A percentile compares a stretch with the other conserved stretches of the same genome.
Conservation (phyloP, 2,329 filamentous ascomycete species). For the Hypoxylon sp. region DNA sequence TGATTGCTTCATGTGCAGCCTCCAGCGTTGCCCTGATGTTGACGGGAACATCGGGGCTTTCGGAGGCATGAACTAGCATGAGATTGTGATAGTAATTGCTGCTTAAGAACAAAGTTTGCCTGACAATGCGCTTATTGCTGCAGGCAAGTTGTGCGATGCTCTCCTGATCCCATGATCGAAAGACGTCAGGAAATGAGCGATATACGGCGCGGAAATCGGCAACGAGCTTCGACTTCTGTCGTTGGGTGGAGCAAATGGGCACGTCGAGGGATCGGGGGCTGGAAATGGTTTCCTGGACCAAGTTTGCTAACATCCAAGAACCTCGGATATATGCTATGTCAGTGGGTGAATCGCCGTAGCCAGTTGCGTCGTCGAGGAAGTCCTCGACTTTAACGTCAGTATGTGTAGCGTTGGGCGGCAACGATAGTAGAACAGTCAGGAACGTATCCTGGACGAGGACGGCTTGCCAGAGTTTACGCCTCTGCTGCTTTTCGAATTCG, state of each 20-base stretch:
- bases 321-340: conserved; percentile 80
- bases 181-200: conserved; percentile 77
- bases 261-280: conserved; percentile 79
- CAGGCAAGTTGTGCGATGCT: conserved; percentile 69
- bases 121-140: conserved; percentile 74
- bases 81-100: conserved; percentile 87
- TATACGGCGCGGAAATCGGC: conserved; percentile 78
- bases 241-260: conserved; percentile 76
- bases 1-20: conserved; percentile 80
- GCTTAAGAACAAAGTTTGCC: conserved; percentile 83
- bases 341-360: conserved; percentile 70
- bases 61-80: conserved; percentile 81
- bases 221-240: conserved; percentile 78
- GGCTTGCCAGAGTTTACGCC: conserved; percentile 85
- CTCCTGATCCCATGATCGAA: conserved; percentile 75
- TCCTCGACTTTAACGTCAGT: conserved; percentile 84
- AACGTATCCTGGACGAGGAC: conserved; percentile 86
- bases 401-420: conserved; percentile 83
- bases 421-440: conserved; percentile 79
- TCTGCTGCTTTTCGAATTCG: conserved; percentile 80
- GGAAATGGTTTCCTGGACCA: conserved; percentile 82
- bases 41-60: conserved; percentile 72
- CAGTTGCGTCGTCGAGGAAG: conserved; percentile 72
- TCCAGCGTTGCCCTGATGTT: conserved; percentile 79
- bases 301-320: conserved; percentile 83